phyloP scores from a whole-genome alignment of 2,329 filamentous ascomycete species.

The Aaosphaeria pasadenensis region DNA sequence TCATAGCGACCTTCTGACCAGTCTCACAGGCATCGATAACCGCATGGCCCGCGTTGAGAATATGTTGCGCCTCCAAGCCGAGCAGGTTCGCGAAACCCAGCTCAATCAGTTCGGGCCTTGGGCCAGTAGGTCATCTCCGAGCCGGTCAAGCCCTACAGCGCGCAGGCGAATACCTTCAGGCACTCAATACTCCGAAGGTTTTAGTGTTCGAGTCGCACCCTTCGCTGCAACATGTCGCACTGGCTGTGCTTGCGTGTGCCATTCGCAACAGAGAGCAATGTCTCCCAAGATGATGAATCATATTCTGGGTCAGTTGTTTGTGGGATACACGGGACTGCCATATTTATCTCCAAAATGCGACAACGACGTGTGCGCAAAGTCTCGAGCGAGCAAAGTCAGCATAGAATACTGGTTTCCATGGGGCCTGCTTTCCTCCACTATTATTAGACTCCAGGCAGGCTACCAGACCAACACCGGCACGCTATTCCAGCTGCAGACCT shows the following conservation, averaged over 20 bases:
- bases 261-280: constrained; percentile 10
- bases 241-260: constrained; percentile 17
- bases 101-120: constrained; percentile 18
- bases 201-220: constrained; percentile 7
- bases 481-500: constrained; percentile 22
- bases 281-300: background rate
- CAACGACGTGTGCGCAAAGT: background rate
- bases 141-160: background rate
- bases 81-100: constrained; percentile 17
- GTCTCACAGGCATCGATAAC: constrained; percentile 18
- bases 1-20: constrained; percentile 17
- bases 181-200: background rate
- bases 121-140: background rate
- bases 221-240: constrained; percentile 9
- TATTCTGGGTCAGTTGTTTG: background rate
- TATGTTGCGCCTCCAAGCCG: constrained; percentile 17
- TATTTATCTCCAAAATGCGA: background rate
- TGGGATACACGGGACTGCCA: background rate
- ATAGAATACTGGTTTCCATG: constrained; percentile 17
- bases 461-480: constrained; percentile 20
- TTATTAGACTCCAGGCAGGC: background rate
- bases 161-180: too few species aligned
- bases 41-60: constrained; percentile 24
- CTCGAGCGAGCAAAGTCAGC: constrained; percentile 18
- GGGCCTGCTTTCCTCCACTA: background rate